Conservation (phyloP, 805 yeast species). For the Hanseniaspora pseudoguilliermondii region DNA sequence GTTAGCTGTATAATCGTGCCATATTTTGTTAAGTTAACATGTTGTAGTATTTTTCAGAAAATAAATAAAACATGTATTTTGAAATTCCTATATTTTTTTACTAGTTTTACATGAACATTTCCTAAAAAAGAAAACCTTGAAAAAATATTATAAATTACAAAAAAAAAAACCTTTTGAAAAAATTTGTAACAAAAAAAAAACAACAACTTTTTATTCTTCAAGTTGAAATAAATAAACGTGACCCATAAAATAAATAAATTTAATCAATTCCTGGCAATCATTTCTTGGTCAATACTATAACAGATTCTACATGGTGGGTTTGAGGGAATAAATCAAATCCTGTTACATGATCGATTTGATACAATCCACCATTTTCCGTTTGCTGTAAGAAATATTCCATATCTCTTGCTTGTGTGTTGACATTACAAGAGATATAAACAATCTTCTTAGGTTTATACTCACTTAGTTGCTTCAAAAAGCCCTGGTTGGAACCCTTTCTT, state of each 20-base stretch:
- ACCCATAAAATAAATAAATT: neutral
- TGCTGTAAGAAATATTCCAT: slow-evolving; percentile 65
- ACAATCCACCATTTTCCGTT: slow-evolving; percentile 48
- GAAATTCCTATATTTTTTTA: no score
- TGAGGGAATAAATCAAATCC: slow-evolving; percentile 97
- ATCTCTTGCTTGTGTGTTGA: slow-evolving; percentile 94
- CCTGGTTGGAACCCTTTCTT: slow-evolving; percentile 88
- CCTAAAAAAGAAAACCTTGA: neutral
- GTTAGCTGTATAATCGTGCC: no score
- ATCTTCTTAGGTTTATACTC: slow-evolving; percentile 72
- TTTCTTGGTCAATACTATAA: slow-evolving; percentile 48
- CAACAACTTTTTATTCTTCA: neutral
- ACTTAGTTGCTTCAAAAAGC: slow-evolving; percentile 72
- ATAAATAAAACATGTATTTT: no score
- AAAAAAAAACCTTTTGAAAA: neutral
- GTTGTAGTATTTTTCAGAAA: no score
- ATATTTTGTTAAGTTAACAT: no score
- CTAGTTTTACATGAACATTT: neutral
- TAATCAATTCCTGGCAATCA: neutral
- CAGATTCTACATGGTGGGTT: slow-evolving; percentile 84
- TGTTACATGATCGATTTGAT: slow-evolving; percentile 65
- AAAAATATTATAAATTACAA: neutral
- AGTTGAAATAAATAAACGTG: neutral
- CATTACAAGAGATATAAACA: slow-evolving; percentile 94
- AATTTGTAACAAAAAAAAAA: slow-evolving; percentile 1